phyloP scores from a whole-genome alignment of 371 early-diverging fungal species.

The Actinomucor elegans region DNA sequence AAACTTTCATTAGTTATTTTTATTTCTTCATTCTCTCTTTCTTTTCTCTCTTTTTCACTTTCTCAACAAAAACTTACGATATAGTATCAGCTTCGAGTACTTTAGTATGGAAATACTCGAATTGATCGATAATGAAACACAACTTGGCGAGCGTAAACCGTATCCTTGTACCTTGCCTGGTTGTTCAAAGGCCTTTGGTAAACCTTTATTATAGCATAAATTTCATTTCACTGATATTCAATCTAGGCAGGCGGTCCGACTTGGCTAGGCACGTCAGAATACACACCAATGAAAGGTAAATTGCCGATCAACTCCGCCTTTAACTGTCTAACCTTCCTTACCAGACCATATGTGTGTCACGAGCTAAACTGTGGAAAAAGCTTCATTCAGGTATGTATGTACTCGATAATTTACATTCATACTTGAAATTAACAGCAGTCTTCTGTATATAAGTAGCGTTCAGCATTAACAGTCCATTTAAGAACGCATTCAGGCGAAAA shows the following conservation, averaged over 20 bases:
- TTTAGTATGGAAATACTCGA: slow-evolving; percentile 70
- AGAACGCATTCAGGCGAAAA: slow-evolving; percentile 82
- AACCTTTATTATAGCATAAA: neutral
- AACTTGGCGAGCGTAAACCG: slow-evolving; percentile 24
- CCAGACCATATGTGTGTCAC: slow-evolving; percentile 65
- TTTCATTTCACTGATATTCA: neutral
- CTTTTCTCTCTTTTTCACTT: no score
- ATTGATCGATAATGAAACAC: slow-evolving; percentile 55
- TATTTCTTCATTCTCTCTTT: no score
- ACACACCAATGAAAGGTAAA: slow-evolving; percentile 71
- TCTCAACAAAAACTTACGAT: no score
- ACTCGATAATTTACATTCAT: neutral
- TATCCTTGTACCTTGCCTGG: slow-evolving; percentile 31
- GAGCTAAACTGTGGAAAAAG: slow-evolving; percentile 68
- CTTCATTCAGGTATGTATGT: slow-evolving; percentile 63
- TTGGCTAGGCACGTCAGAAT: slow-evolving; percentile 75
- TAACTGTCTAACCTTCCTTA: slow-evolving; percentile 24
- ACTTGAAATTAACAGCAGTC: no score
- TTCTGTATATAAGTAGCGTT: slow-evolving; percentile 63
- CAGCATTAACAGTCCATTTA: slow-evolving; percentile 76
- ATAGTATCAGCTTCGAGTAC: no score
- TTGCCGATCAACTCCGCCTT: slow-evolving; percentile 3
- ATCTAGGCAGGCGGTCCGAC: slow-evolving; percentile 66
- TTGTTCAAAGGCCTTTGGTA: slow-evolving; percentile 38
- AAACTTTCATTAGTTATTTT: no score